Percentiles rank a stretch among this genome's conserved stretches.
Evolutionary conservation across 495 filamentous ascomycete genomes (phyloP).

Genomic region (Haplographium delicatum): DNA sequence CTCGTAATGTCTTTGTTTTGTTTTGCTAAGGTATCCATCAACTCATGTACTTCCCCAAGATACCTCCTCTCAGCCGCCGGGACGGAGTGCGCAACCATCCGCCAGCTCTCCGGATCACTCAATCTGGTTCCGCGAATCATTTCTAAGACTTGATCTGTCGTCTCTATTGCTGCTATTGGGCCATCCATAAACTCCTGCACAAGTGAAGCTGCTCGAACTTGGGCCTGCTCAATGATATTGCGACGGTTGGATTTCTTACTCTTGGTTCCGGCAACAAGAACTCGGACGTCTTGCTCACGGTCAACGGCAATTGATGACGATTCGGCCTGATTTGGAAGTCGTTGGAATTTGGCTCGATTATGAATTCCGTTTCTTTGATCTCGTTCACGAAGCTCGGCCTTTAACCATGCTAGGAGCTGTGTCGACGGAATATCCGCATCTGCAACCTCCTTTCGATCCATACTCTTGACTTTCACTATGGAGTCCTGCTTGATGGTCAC

Average conservation of each 20-base stretch:
- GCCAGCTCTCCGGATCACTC: slow-evolving; percentile 82
- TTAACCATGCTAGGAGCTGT: slow-evolving; percentile 77
- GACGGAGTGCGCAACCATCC: slow-evolving; percentile 69
- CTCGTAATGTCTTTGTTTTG: slow-evolving; percentile 48
- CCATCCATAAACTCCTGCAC: slow-evolving; percentile 62
- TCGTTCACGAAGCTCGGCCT: slow-evolving; percentile 75
- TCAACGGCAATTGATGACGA: slow-evolving; percentile 39
- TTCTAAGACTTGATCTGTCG: slow-evolving; percentile 79
- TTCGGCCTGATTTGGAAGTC: slow-evolving; percentile 27
- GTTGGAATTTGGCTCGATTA: slow-evolving; percentile 35
- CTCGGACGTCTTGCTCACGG: slow-evolving; percentile 68
- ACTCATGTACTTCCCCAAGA: slow-evolving; percentile 76
- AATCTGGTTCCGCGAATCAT: slow-evolving; percentile 69
- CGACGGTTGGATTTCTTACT: slow-evolving; percentile 87
- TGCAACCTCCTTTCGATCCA: slow-evolving; percentile 61
- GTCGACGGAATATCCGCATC: slow-evolving; percentile 72
- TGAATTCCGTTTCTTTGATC: slow-evolving; percentile 51
- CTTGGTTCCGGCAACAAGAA: slow-evolving; percentile 72
- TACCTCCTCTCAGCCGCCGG: slow-evolving; percentile 78
- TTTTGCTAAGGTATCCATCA: slow-evolving; percentile 58
- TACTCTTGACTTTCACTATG: slow-evolving; percentile 67
- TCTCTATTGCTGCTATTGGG: slow-evolving; percentile 85
- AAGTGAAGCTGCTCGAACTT: slow-evolving; percentile 55
- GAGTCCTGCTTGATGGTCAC: slow-evolving; percentile 80
- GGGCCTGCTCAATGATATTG: slow-evolving; percentile 77